Percentiles rank a stretch among this genome's conserved stretches.
Conservation (phyloP, 352 stramenopile species). For the Globisporangium megalacanthum region DNA sequence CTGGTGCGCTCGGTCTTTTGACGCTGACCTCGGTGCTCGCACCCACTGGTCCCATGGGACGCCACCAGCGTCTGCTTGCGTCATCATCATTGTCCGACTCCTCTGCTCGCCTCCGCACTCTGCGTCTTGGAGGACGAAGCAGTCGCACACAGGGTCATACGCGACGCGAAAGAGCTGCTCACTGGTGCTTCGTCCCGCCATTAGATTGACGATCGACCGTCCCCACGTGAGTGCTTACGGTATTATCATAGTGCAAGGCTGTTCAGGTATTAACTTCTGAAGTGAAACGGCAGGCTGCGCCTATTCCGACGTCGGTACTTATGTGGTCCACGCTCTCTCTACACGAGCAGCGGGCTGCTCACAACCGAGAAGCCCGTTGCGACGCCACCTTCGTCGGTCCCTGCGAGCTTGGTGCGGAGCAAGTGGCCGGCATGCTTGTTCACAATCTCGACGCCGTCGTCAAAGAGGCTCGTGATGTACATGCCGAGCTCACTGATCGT, state of each 20-base stretch:
- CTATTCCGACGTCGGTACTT: no score
- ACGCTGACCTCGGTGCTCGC: constrained; percentile 21
- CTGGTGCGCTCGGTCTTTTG: constrained; percentile 6
- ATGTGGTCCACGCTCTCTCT: constrained; percentile 11
- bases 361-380: constrained; percentile 93
- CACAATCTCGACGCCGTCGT: constrained; percentile 78
- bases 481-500: constrained; percentile 95
- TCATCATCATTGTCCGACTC: not conserved
- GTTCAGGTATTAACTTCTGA: not conserved
- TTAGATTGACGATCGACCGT: not conserved
- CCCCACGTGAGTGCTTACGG: no score
- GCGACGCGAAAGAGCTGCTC: constrained; percentile 29
- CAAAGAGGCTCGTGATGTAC: constrained; percentile 88
- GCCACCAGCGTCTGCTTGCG: constrained; percentile 6
- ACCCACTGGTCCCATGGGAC: constrained; percentile 36
- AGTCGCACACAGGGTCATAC: constrained; percentile 37
- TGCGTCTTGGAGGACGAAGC: constrained; percentile 42
- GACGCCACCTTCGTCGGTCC: constrained; percentile 96
- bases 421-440: constrained; percentile 95
- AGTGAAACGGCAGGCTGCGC: not conserved
- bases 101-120: not conserved
- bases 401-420: constrained; percentile 92
- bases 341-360: constrained; percentile 86
- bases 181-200: not conserved
- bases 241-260: no score